phyloP scores from a whole-genome alignment of 192 early-diverging fungal species.

The Rhizophlyctis rosea region DNA sequence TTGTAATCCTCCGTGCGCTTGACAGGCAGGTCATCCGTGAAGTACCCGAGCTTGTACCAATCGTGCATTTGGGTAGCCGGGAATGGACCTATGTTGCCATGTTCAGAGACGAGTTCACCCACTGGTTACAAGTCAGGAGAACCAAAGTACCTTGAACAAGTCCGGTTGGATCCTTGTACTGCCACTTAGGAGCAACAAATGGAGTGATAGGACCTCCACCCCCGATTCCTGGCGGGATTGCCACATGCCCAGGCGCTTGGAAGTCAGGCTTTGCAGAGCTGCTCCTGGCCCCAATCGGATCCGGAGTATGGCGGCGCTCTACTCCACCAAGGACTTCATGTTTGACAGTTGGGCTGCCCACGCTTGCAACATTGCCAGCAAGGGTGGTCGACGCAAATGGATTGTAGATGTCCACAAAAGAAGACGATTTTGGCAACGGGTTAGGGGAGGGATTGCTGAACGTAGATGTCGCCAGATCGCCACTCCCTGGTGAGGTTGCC shows the following conservation, averaged over 20 bases:
- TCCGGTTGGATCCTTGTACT: slow-evolving; percentile 81
- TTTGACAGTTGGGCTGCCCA: background rate
- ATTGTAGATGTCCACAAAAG: slow-evolving; percentile 25
- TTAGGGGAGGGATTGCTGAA: background rate
- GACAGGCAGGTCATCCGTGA: slow-evolving; percentile 74
- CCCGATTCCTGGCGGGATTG: slow-evolving; percentile 7
- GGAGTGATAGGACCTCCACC: slow-evolving; percentile 12
- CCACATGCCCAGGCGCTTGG: background rate
- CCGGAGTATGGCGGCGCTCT: slow-evolving; percentile 1
- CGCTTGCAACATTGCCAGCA: background rate
- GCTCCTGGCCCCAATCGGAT: background rate
- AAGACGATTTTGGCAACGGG: no score
- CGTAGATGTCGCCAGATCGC: background rate
- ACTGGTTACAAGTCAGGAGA: no score
- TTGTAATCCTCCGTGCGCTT: slow-evolving; percentile 70
- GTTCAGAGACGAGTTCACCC: background rate
- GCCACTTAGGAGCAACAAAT: slow-evolving; percentile 55
- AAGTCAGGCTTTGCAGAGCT: slow-evolving; percentile 10
- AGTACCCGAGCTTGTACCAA: slow-evolving; percentile 88
- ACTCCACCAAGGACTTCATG: slow-evolving; percentile 8
- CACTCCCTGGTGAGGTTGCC: background rate
- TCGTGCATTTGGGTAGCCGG: slow-evolving; percentile 88
- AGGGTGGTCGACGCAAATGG: slow-evolving; percentile 7
- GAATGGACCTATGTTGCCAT: slow-evolving; percentile 85
- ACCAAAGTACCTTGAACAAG: slow-evolving; percentile 60